Evolutionary conservation across 169 alveolate species (phyloP), one percentile per base, ranked within the genome.

Genomic region (Eimeria praecox): DNA sequence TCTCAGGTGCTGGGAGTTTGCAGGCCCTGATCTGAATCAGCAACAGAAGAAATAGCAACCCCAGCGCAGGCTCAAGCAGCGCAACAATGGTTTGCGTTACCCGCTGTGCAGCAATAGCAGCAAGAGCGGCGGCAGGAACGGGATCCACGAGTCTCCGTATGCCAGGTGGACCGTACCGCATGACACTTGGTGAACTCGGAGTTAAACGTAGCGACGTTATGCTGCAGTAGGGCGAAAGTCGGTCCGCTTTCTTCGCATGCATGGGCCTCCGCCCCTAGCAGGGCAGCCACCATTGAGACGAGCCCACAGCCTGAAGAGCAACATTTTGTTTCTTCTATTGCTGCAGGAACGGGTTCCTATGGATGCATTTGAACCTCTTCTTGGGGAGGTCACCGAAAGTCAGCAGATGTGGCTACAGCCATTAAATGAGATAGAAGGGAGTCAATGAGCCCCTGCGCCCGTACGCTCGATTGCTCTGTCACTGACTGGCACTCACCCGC

Each of bases 251-350:
- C 93, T 56, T 87, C 93, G 82, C 93, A 87, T 9, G 93, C 93
- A 40, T 62, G 82, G 82, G 93, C 93, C 4, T 87, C 80, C 59
- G 93, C 93, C 93, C 93, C 93, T 44, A 87, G 71, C 80, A 87
- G 35, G 42, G 93, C 64, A 33, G 93, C 93, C 38, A 87, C 93
- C 93, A 87, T 87, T 35, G 93, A 87, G 20, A 87, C 93, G 56
- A 87, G 82, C 44, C 93, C 93, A 54, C 93, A 87, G 49, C 93
- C 93, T 87, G 75, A 83, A 83, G 40, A 42, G 16, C 83, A 73
- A 14, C 83, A 73, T 18, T 73, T 38, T 18, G 9, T 5, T 38
- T 49, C 30, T 38, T 9, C 54, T 35, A 16, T 40, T 22, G 35
- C 54, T 35, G 30, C 33, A 38, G 27, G 82, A 66, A 12, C 16